Evolutionary conservation across 805 yeast species (phyloP).

Genomic region (Pichia gijzeniarum): DNA sequence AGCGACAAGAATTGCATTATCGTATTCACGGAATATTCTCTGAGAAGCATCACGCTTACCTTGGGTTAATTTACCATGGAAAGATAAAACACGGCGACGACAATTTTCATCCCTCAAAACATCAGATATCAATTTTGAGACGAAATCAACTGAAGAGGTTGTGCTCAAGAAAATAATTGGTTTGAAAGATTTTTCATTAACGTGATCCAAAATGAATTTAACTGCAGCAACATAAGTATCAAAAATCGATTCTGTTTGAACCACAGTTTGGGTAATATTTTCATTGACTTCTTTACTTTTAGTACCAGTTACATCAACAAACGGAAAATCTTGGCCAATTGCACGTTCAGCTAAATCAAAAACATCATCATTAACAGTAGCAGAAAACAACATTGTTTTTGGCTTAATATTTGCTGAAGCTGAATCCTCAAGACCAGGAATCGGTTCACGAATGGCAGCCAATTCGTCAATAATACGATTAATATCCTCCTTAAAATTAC

Average conservation of each 20-base stretch:
- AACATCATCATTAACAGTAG: constrained; percentile 73
- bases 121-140: constrained; percentile 35
- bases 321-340: constrained; percentile 47
- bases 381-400: constrained; percentile 77
- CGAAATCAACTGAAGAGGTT: constrained; percentile 57
- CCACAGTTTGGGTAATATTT: constrained; percentile 62
- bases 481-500: constrained; percentile 68
- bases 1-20: constrained; percentile 59
- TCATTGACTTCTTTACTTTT: constrained; percentile 58
- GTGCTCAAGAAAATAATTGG: constrained; percentile 83
- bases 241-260: constrained; percentile 46
- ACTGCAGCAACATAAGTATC: constrained; percentile 54
- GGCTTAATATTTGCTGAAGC: constrained; percentile 30
- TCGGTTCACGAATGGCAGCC: constrained; percentile 22
- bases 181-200: constrained; percentile 45
- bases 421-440: constrained; percentile 15
- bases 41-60: constrained; percentile 41
- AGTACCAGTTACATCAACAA: constrained; percentile 67
- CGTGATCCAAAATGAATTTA: constrained; percentile 38
- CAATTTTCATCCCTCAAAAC: constrained; percentile 15
- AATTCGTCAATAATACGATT: constrained; percentile 48
- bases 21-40: constrained; percentile 29
- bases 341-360: constrained; percentile 54
- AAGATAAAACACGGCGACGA: constrained; percentile 18
- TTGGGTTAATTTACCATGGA: constrained; percentile 77